Percentiles rank a stretch among this genome's conserved stretches.
Conservation (phyloP, 2,329 filamentous ascomycete species). For the Fusarium graminum region DNA sequence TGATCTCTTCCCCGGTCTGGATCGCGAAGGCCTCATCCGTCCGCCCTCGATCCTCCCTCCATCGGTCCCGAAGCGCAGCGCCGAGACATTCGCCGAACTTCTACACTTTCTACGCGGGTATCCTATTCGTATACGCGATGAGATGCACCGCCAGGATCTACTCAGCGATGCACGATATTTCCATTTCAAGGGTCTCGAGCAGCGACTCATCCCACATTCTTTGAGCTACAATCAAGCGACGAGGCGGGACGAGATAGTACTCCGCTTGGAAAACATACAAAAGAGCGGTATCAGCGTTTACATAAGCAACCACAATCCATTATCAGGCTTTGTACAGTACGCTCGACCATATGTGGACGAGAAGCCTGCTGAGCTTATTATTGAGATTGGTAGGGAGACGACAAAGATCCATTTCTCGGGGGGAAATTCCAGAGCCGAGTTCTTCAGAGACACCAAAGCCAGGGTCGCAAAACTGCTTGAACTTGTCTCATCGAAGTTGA, state of each 20-base stretch:
- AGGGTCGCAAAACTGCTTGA: constrained; percentile 81
- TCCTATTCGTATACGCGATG: constrained; percentile 79
- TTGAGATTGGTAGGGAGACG: constrained; percentile 81
- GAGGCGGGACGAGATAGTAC: constrained; percentile 77
- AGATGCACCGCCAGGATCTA: constrained; percentile 81
- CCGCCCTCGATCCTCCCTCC: constrained; percentile 90
- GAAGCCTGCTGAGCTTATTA: constrained; percentile 76
- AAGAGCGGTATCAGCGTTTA: constrained; percentile 83
- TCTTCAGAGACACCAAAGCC: constrained; percentile 77
- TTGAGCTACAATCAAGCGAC: constrained; percentile 81
- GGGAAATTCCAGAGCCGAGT: constrained; percentile 69
- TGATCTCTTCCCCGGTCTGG: constrained; percentile 87
- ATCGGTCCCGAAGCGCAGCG: constrained; percentile 81
- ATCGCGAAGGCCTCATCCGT: constrained; percentile 81
- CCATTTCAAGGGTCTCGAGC: constrained; percentile 91
- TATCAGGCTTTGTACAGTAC: constrained; percentile 76
- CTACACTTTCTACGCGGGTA: constrained; percentile 87
- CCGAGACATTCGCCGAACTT: constrained; percentile 86
- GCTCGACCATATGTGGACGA: constrained; percentile 89
- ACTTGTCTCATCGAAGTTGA: constrained; percentile 84
- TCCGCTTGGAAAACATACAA: constrained; percentile 88
- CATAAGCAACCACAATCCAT: constrained; percentile 53
- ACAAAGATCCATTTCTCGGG: constrained; percentile 67
- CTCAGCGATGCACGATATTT: constrained; percentile 92
- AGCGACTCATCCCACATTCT: constrained; percentile 82